Conservation (phyloP, 2,329 filamentous ascomycete genomes). For the Penicillium sp. region DNA sequence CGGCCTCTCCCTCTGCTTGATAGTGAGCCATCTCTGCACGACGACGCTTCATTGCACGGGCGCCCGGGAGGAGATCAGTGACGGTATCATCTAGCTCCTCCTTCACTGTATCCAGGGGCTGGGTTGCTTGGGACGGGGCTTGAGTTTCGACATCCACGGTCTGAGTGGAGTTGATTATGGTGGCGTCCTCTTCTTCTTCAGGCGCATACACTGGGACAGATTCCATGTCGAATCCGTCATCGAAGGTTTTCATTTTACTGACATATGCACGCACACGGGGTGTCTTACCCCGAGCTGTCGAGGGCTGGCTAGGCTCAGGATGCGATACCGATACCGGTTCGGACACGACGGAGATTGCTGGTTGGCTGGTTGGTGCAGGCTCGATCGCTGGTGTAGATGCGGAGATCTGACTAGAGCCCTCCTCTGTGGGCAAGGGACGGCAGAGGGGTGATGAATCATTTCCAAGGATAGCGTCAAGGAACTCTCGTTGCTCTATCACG, state of each 20-base stretch:
- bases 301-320: neutral
- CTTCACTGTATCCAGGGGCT: conserved; percentile 21
- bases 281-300: conserved; percentile 16
- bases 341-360: neutral
- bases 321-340: neutral
- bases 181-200: conserved; percentile 19
- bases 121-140: conserved; percentile 20
- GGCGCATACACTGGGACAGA: conserved; percentile 32
- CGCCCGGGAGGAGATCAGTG: conserved; percentile 65
- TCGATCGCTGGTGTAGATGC: neutral
- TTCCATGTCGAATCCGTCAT: conserved; percentile 48
- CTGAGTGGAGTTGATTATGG: conserved; percentile 11
- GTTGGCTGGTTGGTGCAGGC: neutral
- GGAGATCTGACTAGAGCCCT: conserved; percentile 31
- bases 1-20: conserved; percentile 26
- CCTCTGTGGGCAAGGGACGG: conserved; percentile 52
- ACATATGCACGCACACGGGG: conserved; percentile 26
- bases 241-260: conserved; percentile 64
- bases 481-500: conserved; percentile 79
- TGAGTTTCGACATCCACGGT: conserved; percentile 16
- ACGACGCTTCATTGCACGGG: conserved; percentile 69
- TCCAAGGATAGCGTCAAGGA: conserved; percentile 78
- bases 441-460: conserved; percentile 66
- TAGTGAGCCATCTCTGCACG: conserved; percentile 54
- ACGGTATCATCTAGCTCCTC: conserved; percentile 48